phyloP scores from a whole-genome alignment of 768 basidiomycete genomes.

The Tulasnella sp. region DNA sequence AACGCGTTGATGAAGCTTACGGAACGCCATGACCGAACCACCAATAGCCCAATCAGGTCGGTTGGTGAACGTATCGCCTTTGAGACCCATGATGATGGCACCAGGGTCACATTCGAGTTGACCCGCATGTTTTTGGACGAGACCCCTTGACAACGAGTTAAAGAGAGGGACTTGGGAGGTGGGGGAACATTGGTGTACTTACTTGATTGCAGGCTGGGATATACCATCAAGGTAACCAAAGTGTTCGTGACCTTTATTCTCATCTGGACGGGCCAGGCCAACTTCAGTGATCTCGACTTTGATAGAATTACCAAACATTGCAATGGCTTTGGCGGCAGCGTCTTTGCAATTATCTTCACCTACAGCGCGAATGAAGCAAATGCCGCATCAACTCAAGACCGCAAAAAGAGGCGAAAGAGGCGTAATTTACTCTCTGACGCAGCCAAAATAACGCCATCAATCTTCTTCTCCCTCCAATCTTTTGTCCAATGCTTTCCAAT shows the following conservation, averaged over 20 bases:
- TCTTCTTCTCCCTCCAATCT: conserved; percentile 13
- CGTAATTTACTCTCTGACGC: conserved; percentile 2
- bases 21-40: conserved; percentile 25
- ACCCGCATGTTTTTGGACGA: conserved; percentile 14
- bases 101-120: conserved; percentile 22
- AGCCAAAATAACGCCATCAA: conserved; percentile 22
- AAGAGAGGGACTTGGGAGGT: background rate
- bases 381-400: background rate
- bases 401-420: too few relatives aligned
- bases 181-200: background rate
- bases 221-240: conserved; percentile 24
- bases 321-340: background rate
- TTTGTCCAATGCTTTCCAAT: background rate
- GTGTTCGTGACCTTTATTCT: conserved; percentile 22
- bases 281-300: background rate
- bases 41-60: conserved; percentile 10
- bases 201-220: conserved; percentile 18
- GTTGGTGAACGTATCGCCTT: background rate
- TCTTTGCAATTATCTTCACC: background rate
- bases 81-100: conserved; percentile 26
- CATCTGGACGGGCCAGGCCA: background rate
- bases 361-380: background rate
- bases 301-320: conserved; percentile 12
- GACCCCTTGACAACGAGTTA: background rate
- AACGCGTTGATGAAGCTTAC: conserved; percentile 25